These are phyloP conservation scores for Elsinoe perseae DNA, from an alignment of 2,329 filamentous ascomycete genomes.

Conservation along the genomic window DNA sequence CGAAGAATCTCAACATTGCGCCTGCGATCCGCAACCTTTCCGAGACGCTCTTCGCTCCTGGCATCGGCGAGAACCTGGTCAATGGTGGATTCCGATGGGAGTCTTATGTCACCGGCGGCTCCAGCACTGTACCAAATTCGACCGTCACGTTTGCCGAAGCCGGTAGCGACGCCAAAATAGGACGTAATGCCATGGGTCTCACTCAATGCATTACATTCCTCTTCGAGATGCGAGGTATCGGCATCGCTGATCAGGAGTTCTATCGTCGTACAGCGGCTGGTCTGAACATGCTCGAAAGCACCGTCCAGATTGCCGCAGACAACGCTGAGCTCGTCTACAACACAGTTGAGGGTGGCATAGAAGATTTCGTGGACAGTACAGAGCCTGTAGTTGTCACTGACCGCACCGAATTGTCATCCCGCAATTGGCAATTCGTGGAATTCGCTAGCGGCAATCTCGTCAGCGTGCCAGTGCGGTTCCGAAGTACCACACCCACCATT, in stretches of 20 bases:
- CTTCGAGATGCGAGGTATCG: constrained; percentile 32
- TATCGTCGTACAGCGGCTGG: constrained; percentile 29
- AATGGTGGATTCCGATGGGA: constrained; percentile 28
- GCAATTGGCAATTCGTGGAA: constrained; percentile 32
- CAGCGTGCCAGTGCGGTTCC: constrained; percentile 30
- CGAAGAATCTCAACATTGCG: constrained; percentile 34
- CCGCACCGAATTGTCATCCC: constrained; percentile 23
- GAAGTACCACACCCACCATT: constrained; percentile 30
- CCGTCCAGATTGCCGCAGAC: constrained; percentile 30
- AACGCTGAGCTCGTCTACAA: constrained; percentile 24
- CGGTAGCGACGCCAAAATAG: constrained; percentile 32
- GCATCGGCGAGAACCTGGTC: constrained; percentile 27
- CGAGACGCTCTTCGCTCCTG: constrained; percentile 30
- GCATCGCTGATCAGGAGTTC: constrained; percentile 31
- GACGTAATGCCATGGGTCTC: constrained; percentile 32
- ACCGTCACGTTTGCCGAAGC: constrained; percentile 28
- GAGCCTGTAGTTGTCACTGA: constrained; percentile 31
- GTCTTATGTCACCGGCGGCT: constrained; percentile 27
- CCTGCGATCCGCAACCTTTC: constrained; percentile 29
- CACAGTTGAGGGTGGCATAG: constrained; percentile 27
- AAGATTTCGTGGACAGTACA: constrained; percentile 23
- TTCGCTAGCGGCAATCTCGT: constrained; percentile 27
- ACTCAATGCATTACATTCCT: constrained; percentile 32
- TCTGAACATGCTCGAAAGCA: constrained; percentile 29
- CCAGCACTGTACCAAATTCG: constrained; percentile 22